Evolutionary conservation across 805 yeast genomes (phyloP).

Genomic region (Starmerella cellae): DNA sequence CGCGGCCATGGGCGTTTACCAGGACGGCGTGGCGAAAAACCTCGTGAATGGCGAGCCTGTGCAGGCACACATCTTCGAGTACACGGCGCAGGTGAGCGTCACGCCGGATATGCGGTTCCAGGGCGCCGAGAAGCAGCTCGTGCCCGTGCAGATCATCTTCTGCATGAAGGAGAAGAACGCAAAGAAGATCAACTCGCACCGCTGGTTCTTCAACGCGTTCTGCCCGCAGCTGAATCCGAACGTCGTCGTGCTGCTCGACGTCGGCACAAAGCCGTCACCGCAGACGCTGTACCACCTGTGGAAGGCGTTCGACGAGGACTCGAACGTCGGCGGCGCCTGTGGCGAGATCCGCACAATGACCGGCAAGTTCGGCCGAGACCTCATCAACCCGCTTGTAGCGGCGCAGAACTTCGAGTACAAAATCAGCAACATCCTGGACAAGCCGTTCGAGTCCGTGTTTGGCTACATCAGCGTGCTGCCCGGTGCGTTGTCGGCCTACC

Average conservation of each 20-base stretch:
- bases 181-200: constrained; percentile 90
- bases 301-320: constrained; percentile 94
- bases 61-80: constrained; percentile 86
- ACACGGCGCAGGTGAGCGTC: constrained; percentile 87
- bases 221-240: constrained; percentile 89
- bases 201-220: constrained; percentile 93
- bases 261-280: constrained; percentile 91
- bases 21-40: constrained; percentile 93
- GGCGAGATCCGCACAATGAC: constrained; percentile 95
- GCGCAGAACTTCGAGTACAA: constrained; percentile 94
- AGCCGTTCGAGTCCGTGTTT: constrained; percentile 82
- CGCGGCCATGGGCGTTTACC: constrained; percentile 93
- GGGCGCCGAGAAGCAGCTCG: constrained; percentile 67
- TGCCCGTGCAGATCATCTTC: constrained; percentile 88
- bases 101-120: constrained; percentile 80
- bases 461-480: constrained; percentile 91
- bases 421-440: constrained; percentile 90
- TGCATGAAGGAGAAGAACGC: constrained; percentile 86
- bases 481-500: constrained; percentile 89
- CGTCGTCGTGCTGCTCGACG: constrained; percentile 79
- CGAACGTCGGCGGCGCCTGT: constrained; percentile 97
- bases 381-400: constrained; percentile 84
- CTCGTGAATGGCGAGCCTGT: constrained; percentile 85
- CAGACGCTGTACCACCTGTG: constrained; percentile 84
- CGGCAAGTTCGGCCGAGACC: constrained; percentile 71